Conservation (phyloP, 495 filamentous ascomycete species). For the Penicillium canescens region DNA sequence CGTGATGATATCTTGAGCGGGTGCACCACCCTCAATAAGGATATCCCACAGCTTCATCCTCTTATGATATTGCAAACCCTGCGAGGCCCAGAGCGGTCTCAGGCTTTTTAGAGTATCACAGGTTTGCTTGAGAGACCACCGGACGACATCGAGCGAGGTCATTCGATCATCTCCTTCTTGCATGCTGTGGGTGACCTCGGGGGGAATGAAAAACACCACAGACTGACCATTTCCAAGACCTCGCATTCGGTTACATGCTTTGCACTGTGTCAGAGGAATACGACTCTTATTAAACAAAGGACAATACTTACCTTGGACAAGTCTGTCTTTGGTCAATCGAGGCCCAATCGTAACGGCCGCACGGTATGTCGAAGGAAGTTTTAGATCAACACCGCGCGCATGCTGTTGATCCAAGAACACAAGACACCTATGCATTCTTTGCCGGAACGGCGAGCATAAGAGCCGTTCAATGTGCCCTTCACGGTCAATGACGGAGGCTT, state of each 20-base stretch:
- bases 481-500: slow-evolving; percentile 47
- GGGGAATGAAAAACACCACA: slow-evolving; percentile 51
- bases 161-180: neutral
- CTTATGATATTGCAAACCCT: slow-evolving; percentile 10
- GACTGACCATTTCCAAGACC: slow-evolving; percentile 59
- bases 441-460: slow-evolving; percentile 55
- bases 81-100: slow-evolving; percentile 9
- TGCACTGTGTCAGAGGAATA: no score
- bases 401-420: slow-evolving; percentile 74
- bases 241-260: slow-evolving; percentile 63
- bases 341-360: slow-evolving; percentile 70
- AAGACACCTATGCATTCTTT: slow-evolving; percentile 24
- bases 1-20: neutral
- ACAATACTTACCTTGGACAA: slow-evolving; percentile 71
- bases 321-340: slow-evolving; percentile 62
- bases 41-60: neutral
- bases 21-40: neutral
- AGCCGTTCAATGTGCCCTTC: slow-evolving; percentile 51
- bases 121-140: slow-evolving; percentile 12
- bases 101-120: slow-evolving; percentile 8
- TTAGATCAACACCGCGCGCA: slow-evolving; percentile 69
- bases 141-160: slow-evolving; percentile 6
- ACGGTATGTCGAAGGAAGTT: slow-evolving; percentile 48
- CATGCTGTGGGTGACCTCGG: slow-evolving; percentile 39
- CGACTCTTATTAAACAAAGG: no score